Evolutionary conservation across 768 basidiomycete species (phyloP).

Genomic region (Hydnum rufescens): DNA sequence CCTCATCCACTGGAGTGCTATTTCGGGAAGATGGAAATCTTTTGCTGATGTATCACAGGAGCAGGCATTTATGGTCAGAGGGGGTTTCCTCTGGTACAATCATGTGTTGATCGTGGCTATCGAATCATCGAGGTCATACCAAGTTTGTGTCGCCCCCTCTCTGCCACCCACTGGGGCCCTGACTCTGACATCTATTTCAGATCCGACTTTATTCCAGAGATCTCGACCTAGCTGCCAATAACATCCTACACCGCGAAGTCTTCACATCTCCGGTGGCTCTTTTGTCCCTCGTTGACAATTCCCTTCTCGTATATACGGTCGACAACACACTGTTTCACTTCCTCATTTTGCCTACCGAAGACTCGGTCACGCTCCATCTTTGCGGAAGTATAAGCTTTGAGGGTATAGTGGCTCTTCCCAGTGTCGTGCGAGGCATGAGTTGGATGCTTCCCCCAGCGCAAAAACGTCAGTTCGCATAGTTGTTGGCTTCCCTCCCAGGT

Average conservation of each 20-base stretch:
- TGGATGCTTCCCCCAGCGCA: conserved; percentile 94
- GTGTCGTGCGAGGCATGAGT: conserved; percentile 71
- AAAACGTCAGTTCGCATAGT: conserved; percentile 43
- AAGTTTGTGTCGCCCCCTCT: conserved; percentile 26
- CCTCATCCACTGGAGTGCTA: conserved; percentile 81
- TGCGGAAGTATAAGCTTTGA: conserved; percentile 92
- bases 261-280: conserved; percentile 64
- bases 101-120: conserved; percentile 85
- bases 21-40: conserved; percentile 87
- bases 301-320: conserved; percentile 78
- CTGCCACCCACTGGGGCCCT: not conserved
- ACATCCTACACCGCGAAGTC: conserved; percentile 63
- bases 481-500: conserved; percentile 5
- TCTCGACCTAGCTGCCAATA: conserved; percentile 61
- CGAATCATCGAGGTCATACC: conserved; percentile 59
- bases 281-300: conserved; percentile 84
- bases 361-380: conserved; percentile 65
- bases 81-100: conserved; percentile 91
- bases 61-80: conserved; percentile 59
- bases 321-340: conserved; percentile 92
- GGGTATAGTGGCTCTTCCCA: conserved; percentile 72
- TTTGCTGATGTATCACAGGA: conserved; percentile 72
- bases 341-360: conserved; percentile 65
- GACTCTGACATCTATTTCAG: conserved; percentile 22
- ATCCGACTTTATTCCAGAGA: conserved; percentile 89